These are phyloP conservation scores for Wickerhamiella galacta DNA, from an alignment of 805 yeast genomes.

Conservation along the genomic window DNA sequence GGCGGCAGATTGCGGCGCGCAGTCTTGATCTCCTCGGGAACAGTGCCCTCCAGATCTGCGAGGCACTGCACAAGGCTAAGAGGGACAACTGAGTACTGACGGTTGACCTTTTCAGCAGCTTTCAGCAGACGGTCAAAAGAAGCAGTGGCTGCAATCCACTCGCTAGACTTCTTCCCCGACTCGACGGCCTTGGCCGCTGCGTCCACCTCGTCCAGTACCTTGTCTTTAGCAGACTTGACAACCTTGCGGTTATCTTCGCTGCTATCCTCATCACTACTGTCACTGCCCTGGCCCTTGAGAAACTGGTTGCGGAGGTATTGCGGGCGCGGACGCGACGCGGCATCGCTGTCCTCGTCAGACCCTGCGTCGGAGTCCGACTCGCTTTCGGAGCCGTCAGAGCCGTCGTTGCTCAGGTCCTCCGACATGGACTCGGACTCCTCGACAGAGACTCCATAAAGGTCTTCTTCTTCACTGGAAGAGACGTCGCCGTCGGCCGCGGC, in stretches of 20 bases:
- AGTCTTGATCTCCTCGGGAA: slow-evolving; percentile 33
- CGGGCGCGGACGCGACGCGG: slow-evolving; percentile 23
- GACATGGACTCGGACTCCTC: slow-evolving; percentile 31
- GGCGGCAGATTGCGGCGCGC: slow-evolving; percentile 62
- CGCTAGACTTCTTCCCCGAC: slow-evolving; percentile 47
- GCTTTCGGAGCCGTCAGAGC: slow-evolving; percentile 23
- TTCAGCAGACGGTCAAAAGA: slow-evolving; percentile 71
- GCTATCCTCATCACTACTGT: slow-evolving; percentile 36
- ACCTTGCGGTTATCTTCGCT: slow-evolving; percentile 60
- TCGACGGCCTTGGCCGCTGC: slow-evolving; percentile 49
- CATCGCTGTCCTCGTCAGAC: slow-evolving; percentile 33
- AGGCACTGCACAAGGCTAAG: slow-evolving; percentile 49
- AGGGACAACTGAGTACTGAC: slow-evolving; percentile 65
- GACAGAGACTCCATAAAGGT: slow-evolving; percentile 28
- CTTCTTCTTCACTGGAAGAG: slow-evolving; percentile 47
- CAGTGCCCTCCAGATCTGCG: slow-evolving; percentile 54
- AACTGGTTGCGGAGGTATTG: slow-evolving; percentile 21
- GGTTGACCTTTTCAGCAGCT: slow-evolving; percentile 47
- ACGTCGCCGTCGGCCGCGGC: slow-evolving; percentile 36
- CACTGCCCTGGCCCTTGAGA: slow-evolving; percentile 25
- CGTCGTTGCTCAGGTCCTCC: slow-evolving; percentile 26
- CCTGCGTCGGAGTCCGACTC: slow-evolving; percentile 23
- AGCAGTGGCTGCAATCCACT: slow-evolving; percentile 56
- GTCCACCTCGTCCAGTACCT: slow-evolving; percentile 74
- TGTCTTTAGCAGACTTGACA: slow-evolving; percentile 87